phyloP scores from a whole-genome alignment of 177 flowering plant species.

The Tripterygium wilfordii region DNA sequence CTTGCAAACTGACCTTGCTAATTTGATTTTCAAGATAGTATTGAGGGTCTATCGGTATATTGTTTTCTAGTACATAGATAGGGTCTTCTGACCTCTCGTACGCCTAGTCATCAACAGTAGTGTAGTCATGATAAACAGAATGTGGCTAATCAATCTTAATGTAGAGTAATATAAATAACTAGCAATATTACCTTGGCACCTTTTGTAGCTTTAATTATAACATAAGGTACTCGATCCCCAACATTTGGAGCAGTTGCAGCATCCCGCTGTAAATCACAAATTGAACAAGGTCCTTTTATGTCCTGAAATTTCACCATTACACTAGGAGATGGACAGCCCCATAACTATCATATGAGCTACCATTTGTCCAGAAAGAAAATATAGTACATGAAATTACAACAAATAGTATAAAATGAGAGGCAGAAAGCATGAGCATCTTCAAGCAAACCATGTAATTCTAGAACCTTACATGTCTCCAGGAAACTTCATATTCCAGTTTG shows the following conservation, averaged over 20 bases:
- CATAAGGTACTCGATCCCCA: constrained; percentile 98
- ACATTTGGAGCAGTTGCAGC: constrained; percentile 99
- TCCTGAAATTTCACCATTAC: background rate
- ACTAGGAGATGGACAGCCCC: too few relatives aligned
- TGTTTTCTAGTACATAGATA: constrained; percentile 90
- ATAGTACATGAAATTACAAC: too few relatives aligned
- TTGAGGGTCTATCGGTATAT: constrained; percentile 91
- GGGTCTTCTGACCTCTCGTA: constrained; percentile 98
- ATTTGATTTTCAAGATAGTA: constrained; percentile 96
- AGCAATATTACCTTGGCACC: constrained; percentile 79
- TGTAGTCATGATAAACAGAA: too few relatives aligned
- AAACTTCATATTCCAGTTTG: too few relatives aligned
- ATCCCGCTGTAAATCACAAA: constrained; percentile 69
- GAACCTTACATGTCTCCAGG: too few relatives aligned
- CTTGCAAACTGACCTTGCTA: constrained; percentile 66
- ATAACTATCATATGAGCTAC: too few relatives aligned
- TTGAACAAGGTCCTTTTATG: background rate
- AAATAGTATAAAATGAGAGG: too few relatives aligned
- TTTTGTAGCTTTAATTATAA: constrained; percentile 90
- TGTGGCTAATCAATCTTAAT: too few relatives aligned
- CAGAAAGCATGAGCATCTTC: too few relatives aligned
- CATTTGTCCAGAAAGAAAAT: too few relatives aligned
- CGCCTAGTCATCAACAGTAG: constrained; percentile 53
- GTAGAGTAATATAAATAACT: too few relatives aligned
- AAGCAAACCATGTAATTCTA: too few relatives aligned